Evolutionary conservation across 305 asterid genomes (phyloP).

Genomic region (Ilex paraguariensis): DNA sequence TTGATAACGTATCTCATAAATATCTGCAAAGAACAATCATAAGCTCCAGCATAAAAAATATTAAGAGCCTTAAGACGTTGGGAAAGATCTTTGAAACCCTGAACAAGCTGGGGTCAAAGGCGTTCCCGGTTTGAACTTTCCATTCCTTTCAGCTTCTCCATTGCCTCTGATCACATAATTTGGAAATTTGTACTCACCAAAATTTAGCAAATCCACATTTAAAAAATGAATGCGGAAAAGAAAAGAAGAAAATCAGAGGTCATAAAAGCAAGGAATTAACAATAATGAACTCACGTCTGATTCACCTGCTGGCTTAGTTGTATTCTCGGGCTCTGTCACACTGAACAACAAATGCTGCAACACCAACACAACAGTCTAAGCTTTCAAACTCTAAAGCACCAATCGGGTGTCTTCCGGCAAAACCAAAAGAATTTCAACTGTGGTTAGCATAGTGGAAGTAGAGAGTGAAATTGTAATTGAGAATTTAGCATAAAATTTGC

Average conservation of each 20-base stretch:
- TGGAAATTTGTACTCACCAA: constrained; percentile 38
- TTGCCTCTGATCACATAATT: constrained; percentile 99
- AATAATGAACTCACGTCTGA: constrained; percentile 77
- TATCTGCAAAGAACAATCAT: neutral
- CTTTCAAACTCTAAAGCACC: too few relatives aligned
- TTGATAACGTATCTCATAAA: too few relatives aligned
- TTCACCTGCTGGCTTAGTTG: constrained; percentile 78
- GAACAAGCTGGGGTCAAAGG: constrained; percentile 94
- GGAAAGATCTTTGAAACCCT: constrained; percentile 95
- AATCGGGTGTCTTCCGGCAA: too few relatives aligned
- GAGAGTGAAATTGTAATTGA: too few relatives aligned
- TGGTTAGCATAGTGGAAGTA: too few relatives aligned
- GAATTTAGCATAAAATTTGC: too few relatives aligned
- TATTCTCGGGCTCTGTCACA: constrained; percentile 77
- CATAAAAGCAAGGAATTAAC: constrained; percentile 11
- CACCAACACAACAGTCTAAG: constrained; percentile 14
- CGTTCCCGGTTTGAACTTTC: constrained; percentile 89
- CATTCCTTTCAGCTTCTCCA: constrained; percentile 97
- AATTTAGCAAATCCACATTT: constrained; percentile 10
- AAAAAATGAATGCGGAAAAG: too few relatives aligned
- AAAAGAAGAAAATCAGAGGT: neutral
- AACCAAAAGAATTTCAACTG: too few relatives aligned
- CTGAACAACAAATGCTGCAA: constrained; percentile 92
- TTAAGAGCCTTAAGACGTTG: constrained; percentile 78
- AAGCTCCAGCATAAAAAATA: neutral